These are phyloP conservation scores for Psidium friedrichsthalianum DNA, from an alignment of 345 rosid species.

Conservation along the genomic window DNA sequence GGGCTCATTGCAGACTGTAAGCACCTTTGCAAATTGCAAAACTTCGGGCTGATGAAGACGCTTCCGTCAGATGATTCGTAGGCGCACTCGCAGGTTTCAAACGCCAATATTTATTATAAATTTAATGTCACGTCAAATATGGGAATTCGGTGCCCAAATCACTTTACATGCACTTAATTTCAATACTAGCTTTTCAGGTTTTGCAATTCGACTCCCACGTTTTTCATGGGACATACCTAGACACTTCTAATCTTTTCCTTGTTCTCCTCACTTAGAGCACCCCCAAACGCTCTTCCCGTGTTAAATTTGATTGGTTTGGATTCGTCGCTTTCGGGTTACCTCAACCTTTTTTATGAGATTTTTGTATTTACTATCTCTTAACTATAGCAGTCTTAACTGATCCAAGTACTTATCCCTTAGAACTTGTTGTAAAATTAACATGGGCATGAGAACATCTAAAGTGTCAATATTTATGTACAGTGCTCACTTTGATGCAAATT, in stretches of 20 bases:
- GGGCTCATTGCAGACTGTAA: background rate
- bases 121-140: too few species aligned
- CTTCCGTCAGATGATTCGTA: background rate
- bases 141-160: fast-evolving
- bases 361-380: background rate
- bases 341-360: background rate
- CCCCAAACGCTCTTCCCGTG: background rate
- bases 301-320: background rate
- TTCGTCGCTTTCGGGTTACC: background rate
- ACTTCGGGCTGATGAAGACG: too few species aligned
- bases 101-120: background rate
- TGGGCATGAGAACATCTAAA: too few species aligned
- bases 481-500: too few species aligned
- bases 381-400: background rate
- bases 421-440: background rate
- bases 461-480: too few species aligned
- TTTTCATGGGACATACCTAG: too few species aligned
- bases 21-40: background rate
- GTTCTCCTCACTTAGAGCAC: background rate
- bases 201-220: too few species aligned
- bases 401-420: background rate
- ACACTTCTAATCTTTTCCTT: too few species aligned
- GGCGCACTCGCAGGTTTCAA: background rate
- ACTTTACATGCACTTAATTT: too few species aligned
- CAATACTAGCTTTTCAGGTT: background rate